Evolutionary conservation across 78 protist species (phyloP), one percentile per base, ranked within the genome.

Genomic region (Reticulomyxa filosa): DNA sequence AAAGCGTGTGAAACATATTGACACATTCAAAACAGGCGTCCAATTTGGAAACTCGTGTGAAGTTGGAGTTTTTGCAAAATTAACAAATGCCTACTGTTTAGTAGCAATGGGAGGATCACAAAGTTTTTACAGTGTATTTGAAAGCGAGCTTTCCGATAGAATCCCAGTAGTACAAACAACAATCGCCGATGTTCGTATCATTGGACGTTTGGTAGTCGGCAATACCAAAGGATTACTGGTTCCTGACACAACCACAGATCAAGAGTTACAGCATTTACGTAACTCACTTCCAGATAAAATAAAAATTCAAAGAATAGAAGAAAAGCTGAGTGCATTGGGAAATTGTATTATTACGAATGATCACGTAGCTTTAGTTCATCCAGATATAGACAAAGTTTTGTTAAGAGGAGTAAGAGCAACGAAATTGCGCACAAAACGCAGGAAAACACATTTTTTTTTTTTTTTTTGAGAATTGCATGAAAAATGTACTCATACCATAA

Each of bases 21-120:
- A n/a, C n/a, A n/a, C n/a, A n/a, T n/a, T n/a, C n/a, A n/a, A n/a
- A n/a, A n/a, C n/a, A n/a, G n/a, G 97, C 57, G 70, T 73, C 30
- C 79, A 81, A 70, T 96, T 82, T 51, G 98, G 93, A 75, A 83
- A 82, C 74, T 78, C 81, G 74, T 73, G 75, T 64, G 98, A 96
- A 61, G 62, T 96, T 26, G 99, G 99, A 25, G 97, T 89, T 39
- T 96, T 92, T 62, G 52, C 97, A 53, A 71, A 67, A 63, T 88
- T 96, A 38, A 96, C 99, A 22, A 93, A 93, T 79, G 34, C 77
- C 35, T 95, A 95, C 68, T 88, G 97, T 67, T 75, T 95, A 7
- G 85, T 87, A 29, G 89, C 84, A 11, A 36, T 55, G 46, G 96
- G 99, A 22, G 89, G 82, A 5, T 57, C 87, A 0, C 87, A 85